These are phyloP conservation scores for Lodderomyces margitis DNA, from an alignment of 1,139 yeast genomes.

Conservation along the genomic window DNA sequence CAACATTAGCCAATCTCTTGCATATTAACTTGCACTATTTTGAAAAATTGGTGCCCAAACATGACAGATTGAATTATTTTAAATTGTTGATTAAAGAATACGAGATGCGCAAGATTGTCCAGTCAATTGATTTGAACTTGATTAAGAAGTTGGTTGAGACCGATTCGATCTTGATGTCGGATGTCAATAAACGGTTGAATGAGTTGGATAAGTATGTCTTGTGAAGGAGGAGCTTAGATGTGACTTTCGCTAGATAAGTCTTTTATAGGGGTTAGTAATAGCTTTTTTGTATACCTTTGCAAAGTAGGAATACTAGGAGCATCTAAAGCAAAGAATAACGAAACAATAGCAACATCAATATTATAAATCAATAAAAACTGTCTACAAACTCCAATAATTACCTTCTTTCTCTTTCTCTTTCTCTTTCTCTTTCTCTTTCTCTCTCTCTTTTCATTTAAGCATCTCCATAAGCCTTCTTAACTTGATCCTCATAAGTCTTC, in stretches of 20 bases:
- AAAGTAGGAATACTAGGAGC: too few species aligned
- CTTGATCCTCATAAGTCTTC: conserved; percentile 56
- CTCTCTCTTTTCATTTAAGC: neutral
- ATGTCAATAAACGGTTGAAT: conserved; percentile 1
- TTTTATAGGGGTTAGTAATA: too few species aligned
- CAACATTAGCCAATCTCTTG: conserved; percentile 6
- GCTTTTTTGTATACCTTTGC: too few species aligned
- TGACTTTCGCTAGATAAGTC: too few species aligned
- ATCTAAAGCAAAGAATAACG: too few species aligned
- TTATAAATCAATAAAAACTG: neutral
- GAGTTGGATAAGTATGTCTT: conserved; percentile 2
- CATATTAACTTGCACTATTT: conserved; percentile 4
- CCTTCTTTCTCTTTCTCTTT: neutral
- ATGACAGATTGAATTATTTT: conserved; percentile 9
- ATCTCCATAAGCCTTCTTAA: conserved; percentile 51
- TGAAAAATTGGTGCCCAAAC: conserved; percentile 6
- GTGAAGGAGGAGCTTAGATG: neutral
- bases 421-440: neutral
- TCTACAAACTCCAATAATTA: too few species aligned
- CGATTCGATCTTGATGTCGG: conserved; percentile 1
- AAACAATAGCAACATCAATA: conserved; percentile 1
- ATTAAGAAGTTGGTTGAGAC: conserved; percentile 7
- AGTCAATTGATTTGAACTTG: conserved; percentile 7
- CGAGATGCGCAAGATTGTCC: conserved; percentile 8
- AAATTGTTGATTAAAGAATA: conserved; percentile 9